Base-by-base conservation (phyloP, 345 rosid genomes). In the Firmiana major region DNA sequence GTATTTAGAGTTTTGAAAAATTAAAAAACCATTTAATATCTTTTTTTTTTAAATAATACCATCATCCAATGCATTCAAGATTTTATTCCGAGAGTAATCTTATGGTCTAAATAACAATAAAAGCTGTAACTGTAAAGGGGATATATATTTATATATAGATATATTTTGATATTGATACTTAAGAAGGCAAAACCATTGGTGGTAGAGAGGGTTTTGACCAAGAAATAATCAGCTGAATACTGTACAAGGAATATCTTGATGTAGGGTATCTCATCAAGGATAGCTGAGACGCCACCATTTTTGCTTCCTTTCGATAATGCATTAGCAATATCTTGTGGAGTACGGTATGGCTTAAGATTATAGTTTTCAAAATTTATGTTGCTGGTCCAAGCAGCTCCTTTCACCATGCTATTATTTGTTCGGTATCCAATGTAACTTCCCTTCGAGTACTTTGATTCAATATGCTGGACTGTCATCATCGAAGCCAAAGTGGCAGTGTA, bases 401-500 rank as follows among this genome's bases (percentile, higher is more conserved):
- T 24, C 2, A 36, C 45, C 38, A 68, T 24, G 0, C 22, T 45
- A 6, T 54, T 22, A 68, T 22, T 10, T 38, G 53, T 21, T n/a
- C 48, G 1, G 45, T 43, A 43, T 9, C 79, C 22, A 43, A 11
- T 2, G 73, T 48, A 46, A 40, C 28, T 24, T 38, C 63, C 0
- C 48, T 76, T 31, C 3, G 1, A 0, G 34, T 31, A n/a, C n/a
- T 63, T 42, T 2, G 84, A 40, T 12, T 75, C 74, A 17, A 85
- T 66, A 1, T 78, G 80, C 40, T 80, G 81, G n/a, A 85, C 79
- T 0, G 85, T 87, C 26, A 87, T 38, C 77, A 83, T 74, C 7
- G 87, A 85, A 22, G 87, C 79, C 63, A 87, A 78, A n/a, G 76
- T 83, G 1, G 88, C 88, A 26, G 84, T 81, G 65, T 88, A 86